Conservation (phyloP, 257 asterid genomes). For the Nicotiana paniculata region DNA sequence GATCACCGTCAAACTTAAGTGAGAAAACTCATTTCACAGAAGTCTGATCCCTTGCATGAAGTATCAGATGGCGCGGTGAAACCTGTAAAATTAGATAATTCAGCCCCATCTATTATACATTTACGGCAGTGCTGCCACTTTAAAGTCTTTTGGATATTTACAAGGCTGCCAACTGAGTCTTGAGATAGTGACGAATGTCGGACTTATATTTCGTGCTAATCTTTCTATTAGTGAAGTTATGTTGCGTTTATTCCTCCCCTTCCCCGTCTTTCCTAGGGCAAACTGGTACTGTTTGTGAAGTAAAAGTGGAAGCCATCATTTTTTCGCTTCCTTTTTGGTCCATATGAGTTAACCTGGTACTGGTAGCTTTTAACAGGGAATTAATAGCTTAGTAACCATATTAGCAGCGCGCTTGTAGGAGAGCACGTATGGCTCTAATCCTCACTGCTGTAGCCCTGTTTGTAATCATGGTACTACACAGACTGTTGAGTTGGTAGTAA, state of each 20-base stretch:
- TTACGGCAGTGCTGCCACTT: not conserved
- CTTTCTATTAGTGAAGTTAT: not conserved
- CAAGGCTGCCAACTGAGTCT: not conserved
- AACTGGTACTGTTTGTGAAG: not conserved
- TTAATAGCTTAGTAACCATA: not conserved
- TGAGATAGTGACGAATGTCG: not conserved
- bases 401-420: not conserved
- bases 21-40: conserved; percentile 57
- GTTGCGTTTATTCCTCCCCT: not conserved
- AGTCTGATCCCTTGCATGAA: conserved; percentile 27
- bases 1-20: conserved; percentile 32
- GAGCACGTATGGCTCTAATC: not conserved
- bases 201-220: not conserved
- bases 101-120: not conserved
- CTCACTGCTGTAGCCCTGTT: not conserved
- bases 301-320: not conserved
- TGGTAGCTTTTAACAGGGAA: not conserved
- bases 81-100: not conserved
- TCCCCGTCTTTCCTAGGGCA: not conserved
- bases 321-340: not conserved
- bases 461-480: not conserved
- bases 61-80: not conserved
- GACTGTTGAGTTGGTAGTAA: not conserved
- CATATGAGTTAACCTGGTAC: not conserved
- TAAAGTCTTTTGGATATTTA: not conserved